Evolutionary conservation across 192 early-diverging fungal species (phyloP).

Genomic region (Phlyctochytrium bullatum): DNA sequence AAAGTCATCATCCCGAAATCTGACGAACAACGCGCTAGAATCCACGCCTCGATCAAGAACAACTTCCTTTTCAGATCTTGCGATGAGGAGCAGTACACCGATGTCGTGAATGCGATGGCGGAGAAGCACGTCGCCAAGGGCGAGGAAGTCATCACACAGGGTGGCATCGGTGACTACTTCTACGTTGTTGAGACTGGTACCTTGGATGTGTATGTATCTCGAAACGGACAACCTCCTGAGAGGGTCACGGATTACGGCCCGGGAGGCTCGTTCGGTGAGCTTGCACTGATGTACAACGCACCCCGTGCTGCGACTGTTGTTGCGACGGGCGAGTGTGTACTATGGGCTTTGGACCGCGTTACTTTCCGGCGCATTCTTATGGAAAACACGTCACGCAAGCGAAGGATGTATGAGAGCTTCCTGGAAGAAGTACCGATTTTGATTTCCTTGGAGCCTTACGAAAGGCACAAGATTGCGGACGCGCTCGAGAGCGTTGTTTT

Average conservation of each 20-base stretch:
- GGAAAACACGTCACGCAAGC: slow-evolving; percentile 94
- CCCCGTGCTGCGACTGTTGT: slow-evolving; percentile 95
- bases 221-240: slow-evolving; percentile 55
- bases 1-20: slow-evolving; percentile 89
- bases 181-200: slow-evolving; percentile 96
- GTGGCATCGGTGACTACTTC: slow-evolving; percentile 95
- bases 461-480: slow-evolving; percentile 98
- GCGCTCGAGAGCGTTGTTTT: slow-evolving; percentile 91
- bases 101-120: slow-evolving; percentile 94
- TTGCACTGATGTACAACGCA: slow-evolving; percentile 99
- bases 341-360: slow-evolving; percentile 98
- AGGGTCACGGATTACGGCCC: slow-evolving; percentile 79
- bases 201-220: slow-evolving; percentile 85
- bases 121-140: slow-evolving; percentile 74
- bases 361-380: slow-evolving; percentile 97
- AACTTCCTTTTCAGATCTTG: slow-evolving; percentile 94
- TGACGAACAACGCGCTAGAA: slow-evolving; percentile 76
- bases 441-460: slow-evolving; percentile 88
- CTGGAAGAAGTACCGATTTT: slow-evolving; percentile 90
- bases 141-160: slow-evolving; percentile 87
- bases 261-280: slow-evolving; percentile 94
- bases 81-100: slow-evolving; percentile 93
- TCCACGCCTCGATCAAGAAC: slow-evolving; percentile 73
- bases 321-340: slow-evolving; percentile 75
- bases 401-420: slow-evolving; percentile 95